These are phyloP conservation scores for Daldinia decipiens DNA, from an alignment of 495 filamentous ascomycete species.

Conservation along the genomic window DNA sequence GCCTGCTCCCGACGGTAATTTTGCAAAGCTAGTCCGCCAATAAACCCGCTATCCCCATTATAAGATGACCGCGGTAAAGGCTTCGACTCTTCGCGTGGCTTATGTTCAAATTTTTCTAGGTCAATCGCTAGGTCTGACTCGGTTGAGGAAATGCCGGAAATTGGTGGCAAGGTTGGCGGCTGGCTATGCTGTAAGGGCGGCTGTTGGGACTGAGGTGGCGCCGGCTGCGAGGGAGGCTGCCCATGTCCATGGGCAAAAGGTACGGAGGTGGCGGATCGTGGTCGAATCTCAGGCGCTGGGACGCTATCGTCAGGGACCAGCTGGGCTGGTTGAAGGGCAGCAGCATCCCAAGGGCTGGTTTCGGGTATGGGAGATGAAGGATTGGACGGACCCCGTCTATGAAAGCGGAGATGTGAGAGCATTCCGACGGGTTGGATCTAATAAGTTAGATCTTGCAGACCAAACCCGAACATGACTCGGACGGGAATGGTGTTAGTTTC, in stretches of 20 bases:
- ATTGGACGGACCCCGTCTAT: constrained; percentile 63
- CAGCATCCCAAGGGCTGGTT: constrained; percentile 49
- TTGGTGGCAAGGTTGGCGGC: constrained; percentile 59
- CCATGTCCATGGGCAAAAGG: constrained; percentile 42
- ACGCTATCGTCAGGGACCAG: constrained; percentile 52
- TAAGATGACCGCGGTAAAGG: constrained; percentile 42
- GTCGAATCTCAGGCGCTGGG: constrained; percentile 53
- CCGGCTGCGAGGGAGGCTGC: constrained; percentile 36
- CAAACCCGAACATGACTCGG: constrained; percentile 39
- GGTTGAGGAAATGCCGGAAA: constrained; percentile 56
- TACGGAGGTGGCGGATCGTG: constrained; percentile 52
- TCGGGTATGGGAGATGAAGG: constrained; percentile 62
- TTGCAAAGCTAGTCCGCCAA: constrained; percentile 55
- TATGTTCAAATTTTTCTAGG: constrained; percentile 29
- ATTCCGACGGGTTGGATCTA: constrained; percentile 51
- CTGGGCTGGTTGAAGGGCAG: constrained; percentile 51
- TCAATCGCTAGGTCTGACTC: constrained; percentile 45
- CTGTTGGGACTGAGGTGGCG: constrained; percentile 21
- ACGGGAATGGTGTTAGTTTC: constrained; percentile 18
- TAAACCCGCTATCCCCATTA: constrained; percentile 49
- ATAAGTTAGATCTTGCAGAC: constrained; percentile 44
- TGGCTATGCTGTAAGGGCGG: constrained; percentile 27
- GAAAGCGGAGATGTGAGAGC: constrained; percentile 66
- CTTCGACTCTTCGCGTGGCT: constrained; percentile 46
- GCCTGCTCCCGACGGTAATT: constrained; percentile 50